These are phyloP conservation scores for Fonsecaea erecta DNA, from an alignment of 2,329 filamentous ascomycete species.

Conservation along the genomic window DNA sequence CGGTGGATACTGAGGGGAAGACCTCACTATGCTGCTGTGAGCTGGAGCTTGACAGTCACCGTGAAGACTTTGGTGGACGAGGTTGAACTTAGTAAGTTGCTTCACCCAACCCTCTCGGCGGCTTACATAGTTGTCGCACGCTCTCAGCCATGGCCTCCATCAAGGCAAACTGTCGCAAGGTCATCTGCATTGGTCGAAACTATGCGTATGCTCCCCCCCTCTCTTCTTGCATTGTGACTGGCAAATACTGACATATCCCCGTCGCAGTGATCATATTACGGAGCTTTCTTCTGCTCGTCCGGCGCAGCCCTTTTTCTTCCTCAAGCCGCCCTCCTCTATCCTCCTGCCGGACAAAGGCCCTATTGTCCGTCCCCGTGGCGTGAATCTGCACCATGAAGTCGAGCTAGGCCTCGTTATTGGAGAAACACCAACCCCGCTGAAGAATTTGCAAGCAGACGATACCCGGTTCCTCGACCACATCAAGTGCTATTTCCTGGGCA, in stretches of 20 bases:
- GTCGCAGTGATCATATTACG: conserved; percentile 79
- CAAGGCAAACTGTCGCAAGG: conserved; percentile 66
- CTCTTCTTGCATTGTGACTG: conserved; percentile 25
- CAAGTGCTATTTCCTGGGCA: conserved; percentile 82
- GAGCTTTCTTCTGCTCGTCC: conserved; percentile 87
- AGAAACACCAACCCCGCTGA: conserved; percentile 68
- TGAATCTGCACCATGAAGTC: conserved; percentile 91
- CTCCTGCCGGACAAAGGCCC: conserved; percentile 73
- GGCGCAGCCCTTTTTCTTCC: conserved; percentile 98
- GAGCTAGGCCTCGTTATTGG: conserved; percentile 84
- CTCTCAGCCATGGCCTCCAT: conserved; percentile 46
- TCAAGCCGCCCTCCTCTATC: conserved; percentile 89
- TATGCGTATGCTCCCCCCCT: conserved; percentile 71
- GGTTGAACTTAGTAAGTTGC: neutral
- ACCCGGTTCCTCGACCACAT: conserved; percentile 78
- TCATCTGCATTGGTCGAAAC: conserved; percentile 93
- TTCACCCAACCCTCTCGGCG: neutral
- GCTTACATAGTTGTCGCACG: neutral
- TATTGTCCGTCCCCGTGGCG: conserved; percentile 78
- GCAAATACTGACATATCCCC: conserved; percentile 8
- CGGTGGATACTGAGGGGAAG: neutral
- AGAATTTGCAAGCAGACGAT: conserved; percentile 67
- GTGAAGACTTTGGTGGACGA: neutral
- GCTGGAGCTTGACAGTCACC: neutral
- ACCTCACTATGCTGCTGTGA: neutral